Evolutionary conservation across 176 grass and related monocot genomes (phyloP).

Genomic region (Puccinellia tenuiflora): DNA sequence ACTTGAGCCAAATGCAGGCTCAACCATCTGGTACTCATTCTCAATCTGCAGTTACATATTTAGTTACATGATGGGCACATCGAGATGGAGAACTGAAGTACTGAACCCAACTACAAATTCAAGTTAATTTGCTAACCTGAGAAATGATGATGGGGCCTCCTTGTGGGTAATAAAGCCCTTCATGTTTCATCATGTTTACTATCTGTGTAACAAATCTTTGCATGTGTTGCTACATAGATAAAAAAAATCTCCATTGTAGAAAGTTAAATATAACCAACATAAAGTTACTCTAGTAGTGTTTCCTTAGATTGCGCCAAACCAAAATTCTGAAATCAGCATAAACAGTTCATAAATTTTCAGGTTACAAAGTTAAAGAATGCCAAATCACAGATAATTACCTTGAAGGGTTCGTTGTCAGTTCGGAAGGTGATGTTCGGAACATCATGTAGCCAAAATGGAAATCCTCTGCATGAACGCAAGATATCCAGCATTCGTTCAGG

Average conservation of each 20-base stretch:
- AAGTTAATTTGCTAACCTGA: slow-evolving; percentile 22
- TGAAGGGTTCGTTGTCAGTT: slow-evolving; percentile 54
- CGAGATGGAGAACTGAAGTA: background rate
- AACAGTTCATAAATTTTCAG: background rate
- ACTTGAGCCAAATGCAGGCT: slow-evolving; percentile 56
- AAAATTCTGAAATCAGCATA: background rate
- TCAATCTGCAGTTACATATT: slow-evolving; percentile 55
- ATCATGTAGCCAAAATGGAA: slow-evolving; percentile 65
- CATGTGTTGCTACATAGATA: slow-evolving; percentile 57
- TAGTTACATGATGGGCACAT: slow-evolving; percentile 9
- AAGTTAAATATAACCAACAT: background rate
- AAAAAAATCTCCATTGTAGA: background rate
- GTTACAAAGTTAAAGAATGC: background rate
- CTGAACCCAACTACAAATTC: background rate
- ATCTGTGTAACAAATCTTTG: slow-evolving; percentile 57
- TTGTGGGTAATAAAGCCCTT: slow-evolving; percentile 41
- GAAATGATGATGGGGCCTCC: slow-evolving; percentile 51
- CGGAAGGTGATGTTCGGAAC: slow-evolving; percentile 52
- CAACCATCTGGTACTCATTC: slow-evolving; percentile 84
- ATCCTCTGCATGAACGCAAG: slow-evolving; percentile 49
- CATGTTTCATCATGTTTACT: slow-evolving; percentile 46
- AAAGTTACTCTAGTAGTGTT: background rate
- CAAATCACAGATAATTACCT: slow-evolving; percentile 33
- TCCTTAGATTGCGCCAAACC: slow-evolving; percentile 7
- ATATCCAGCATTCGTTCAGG: slow-evolving; percentile 3